Evolutionary conservation across 2,329 filamentous ascomycete genomes (phyloP).

Genomic region (Monascus ruber): DNA sequence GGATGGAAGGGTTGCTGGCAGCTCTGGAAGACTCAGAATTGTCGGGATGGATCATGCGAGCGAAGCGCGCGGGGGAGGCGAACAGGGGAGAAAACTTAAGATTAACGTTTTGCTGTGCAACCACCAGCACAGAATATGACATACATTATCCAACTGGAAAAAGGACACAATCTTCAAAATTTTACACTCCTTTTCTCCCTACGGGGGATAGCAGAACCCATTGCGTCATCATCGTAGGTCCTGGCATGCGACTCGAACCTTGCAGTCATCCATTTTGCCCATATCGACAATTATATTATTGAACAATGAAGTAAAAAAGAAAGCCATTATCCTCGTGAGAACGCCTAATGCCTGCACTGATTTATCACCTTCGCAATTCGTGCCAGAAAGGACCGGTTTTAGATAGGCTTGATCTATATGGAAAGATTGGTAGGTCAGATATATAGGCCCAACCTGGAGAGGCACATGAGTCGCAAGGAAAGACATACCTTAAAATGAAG

Average conservation of each 20-base stretch:
- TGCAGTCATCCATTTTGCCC: no score
- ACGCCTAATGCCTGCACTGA: conserved; percentile 3
- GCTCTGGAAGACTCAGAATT: conserved; percentile 11
- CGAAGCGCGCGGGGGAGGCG: conserved; percentile 25
- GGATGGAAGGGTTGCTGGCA: background rate
- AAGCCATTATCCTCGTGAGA: background rate
- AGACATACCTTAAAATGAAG: conserved; percentile 78
- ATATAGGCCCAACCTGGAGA: conserved; percentile 1
- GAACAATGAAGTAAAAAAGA: background rate
- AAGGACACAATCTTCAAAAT: background rate
- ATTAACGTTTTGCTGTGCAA: no score
- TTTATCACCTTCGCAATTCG: background rate
- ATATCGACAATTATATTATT: background rate
- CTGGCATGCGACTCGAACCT: no score
- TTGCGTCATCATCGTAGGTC: no score
- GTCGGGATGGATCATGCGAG: conserved; percentile 25
- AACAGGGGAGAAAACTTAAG: background rate
- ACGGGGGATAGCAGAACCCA: no score
- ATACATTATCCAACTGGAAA: background rate
- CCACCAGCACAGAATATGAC: no score
- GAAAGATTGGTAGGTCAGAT: conserved; percentile 1
- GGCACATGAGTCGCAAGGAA: background rate
- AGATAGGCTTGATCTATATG: conserved; percentile 42
- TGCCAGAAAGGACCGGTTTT: conserved; percentile 8
- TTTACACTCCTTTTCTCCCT: background rate